Percentiles rank a stretch among this genome's conserved stretches.
Conservation (phyloP, 257 asterid species). For the Ligustrum vulgare region DNA sequence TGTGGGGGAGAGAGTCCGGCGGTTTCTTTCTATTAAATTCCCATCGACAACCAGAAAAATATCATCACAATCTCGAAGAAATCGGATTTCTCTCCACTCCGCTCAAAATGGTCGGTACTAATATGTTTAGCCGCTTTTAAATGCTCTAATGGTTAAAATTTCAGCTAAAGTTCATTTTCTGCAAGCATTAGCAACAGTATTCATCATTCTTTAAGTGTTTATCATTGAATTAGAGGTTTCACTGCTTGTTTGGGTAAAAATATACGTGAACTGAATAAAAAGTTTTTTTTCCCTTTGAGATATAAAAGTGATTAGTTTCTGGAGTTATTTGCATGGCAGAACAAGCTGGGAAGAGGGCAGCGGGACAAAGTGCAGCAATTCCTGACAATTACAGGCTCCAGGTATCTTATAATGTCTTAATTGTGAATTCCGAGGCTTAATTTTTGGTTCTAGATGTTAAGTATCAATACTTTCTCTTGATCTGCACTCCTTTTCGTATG, state of each 20-base stretch:
- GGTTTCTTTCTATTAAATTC: neutral
- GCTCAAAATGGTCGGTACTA: neutral
- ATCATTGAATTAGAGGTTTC: neutral
- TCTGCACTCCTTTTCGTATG: conserved; percentile 6
- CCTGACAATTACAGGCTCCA: conserved; percentile 85
- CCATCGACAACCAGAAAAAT: neutral
- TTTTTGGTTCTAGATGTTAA: neutral
- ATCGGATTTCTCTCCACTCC: neutral
- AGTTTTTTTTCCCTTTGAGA: neutral
- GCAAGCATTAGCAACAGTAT: neutral
- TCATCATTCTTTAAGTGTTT: neutral
- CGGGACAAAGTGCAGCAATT: conserved; percentile 96
- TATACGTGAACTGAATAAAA: neutral
- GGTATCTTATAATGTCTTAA: conserved; percentile 37
- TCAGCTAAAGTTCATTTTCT: neutral
- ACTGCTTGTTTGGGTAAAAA: neutral
- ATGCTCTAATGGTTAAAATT: neutral
- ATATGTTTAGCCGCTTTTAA: neutral
- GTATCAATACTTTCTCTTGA: neutral
- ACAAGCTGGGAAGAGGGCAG: conserved; percentile 88
- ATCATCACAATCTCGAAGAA: neutral
- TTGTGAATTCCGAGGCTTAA: neutral
- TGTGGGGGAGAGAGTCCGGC: neutral
- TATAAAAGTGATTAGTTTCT: conserved; percentile 21
- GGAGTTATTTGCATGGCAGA: conserved; percentile 45